Conservation (phyloP, 176 grass and related monocot genomes). For the Eleusine indica region DNA sequence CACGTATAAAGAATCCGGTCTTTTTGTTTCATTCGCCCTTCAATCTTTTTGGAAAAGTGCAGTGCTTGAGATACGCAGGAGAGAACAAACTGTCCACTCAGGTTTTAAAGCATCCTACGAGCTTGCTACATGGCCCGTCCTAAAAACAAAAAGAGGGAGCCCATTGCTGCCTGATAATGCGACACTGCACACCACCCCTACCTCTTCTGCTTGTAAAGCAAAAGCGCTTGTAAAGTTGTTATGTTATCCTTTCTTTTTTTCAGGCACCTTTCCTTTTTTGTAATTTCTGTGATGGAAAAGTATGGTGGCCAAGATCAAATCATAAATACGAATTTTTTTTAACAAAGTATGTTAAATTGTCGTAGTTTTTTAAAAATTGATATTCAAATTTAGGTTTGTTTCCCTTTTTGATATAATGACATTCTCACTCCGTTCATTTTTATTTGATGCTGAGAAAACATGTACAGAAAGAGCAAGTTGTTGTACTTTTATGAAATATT, state of each 20-base stretch:
- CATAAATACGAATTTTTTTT: too few species aligned
- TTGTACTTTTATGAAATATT: too few species aligned
- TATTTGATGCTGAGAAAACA: too few species aligned
- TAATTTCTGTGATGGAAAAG: too few species aligned
- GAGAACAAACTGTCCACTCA: not conserved
- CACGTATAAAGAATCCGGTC: not conserved
- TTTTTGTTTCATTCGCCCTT: conserved; percentile 2
- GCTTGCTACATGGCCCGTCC: not conserved
- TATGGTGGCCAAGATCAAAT: too few species aligned
- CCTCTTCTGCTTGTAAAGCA: not conserved
- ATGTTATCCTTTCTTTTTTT: not conserved
- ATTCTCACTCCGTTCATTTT: too few species aligned
- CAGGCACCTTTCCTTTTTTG: too few species aligned
- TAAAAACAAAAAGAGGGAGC: not conserved
- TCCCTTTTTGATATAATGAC: too few species aligned
- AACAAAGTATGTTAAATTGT: too few species aligned
- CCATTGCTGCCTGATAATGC: not conserved
- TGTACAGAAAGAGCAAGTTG: too few species aligned
- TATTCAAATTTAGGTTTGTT: too few species aligned
- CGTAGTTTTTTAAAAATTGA: too few species aligned
- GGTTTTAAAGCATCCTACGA: not conserved
- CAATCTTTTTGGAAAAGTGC: not conserved
- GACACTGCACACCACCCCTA: not conserved
- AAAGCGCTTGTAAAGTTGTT: not conserved
- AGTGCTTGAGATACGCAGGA: not conserved